Evolutionary conservation across 1,284 basidiomycete species (phyloP).

Genomic region (Tilletia caries): DNA sequence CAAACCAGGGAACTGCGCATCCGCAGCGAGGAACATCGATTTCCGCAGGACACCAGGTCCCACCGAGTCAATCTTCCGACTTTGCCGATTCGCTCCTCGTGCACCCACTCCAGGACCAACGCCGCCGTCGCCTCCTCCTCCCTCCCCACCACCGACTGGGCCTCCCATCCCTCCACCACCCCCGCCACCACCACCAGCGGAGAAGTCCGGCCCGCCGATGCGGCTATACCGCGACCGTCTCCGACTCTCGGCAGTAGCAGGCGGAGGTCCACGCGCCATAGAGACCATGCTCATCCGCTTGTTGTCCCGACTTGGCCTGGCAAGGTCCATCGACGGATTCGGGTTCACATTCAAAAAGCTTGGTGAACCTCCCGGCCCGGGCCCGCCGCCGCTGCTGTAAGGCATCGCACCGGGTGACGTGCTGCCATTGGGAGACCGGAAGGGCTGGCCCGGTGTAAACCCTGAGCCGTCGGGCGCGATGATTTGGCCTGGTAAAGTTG

Average conservation of each 20-base stretch:
- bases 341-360: constrained; percentile 2
- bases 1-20: constrained; percentile 15
- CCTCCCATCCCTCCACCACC: too few relatives aligned
- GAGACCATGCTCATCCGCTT: constrained; percentile 6
- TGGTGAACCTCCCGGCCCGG: background rate
- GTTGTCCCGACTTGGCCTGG: constrained; percentile 11
- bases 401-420: background rate
- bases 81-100: background rate
- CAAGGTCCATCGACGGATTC: constrained; percentile 13
- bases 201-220: constrained; percentile 8
- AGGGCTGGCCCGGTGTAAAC: background rate
- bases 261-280: constrained; percentile 17
- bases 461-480: constrained; percentile 11
- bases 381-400: constrained; percentile 11
- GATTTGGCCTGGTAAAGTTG: constrained; percentile 7
- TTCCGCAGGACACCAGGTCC: constrained; percentile 22
- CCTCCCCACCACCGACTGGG: too few relatives aligned
- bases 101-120: background rate
- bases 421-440: background rate
- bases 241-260: constrained; percentile 16
- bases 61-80: constrained; percentile 18
- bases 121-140: too few relatives aligned
- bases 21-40: constrained; percentile 14
- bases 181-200: too few relatives aligned
- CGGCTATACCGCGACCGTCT: constrained; percentile 18